Base-by-base conservation (phyloP, 257 asterid species). In the Gentiana macrophylla region DNA sequence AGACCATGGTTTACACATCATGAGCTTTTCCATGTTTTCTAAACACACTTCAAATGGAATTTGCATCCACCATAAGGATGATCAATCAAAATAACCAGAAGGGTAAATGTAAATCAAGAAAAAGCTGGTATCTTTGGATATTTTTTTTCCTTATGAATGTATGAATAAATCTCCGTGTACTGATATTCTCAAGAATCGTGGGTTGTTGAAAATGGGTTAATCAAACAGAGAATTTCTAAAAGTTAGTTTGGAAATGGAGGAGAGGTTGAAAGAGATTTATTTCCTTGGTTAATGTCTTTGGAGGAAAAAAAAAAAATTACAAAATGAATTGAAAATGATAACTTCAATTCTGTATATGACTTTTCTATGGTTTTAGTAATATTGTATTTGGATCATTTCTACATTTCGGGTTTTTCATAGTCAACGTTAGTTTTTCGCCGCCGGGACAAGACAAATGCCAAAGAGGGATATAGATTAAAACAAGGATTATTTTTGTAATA, bases 1-100 rank as follows among this genome's bases (percentile, higher is more conserved):
- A 33, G 84, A 81, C 86, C 95, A 76, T 35, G 91, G 72, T 75
- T 80, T 79, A 94, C 95, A 86, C 64, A 74, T 81, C 69, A 78
- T 81, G 88, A 86, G 74, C 78, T 68, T 83, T 55, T 77, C 89
- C 89, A 83, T 86, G 34, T 44, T 45, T 12, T 15, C 35, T 41
- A 5, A 15, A 41, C 33, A 12, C 43, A 41, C 9, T n/a, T 41
- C 51, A 62, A 49, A 32, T 45, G 44, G 34, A 44, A 34, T 33
- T 38, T 32, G 4, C 1, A 47, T 32, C 37, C 38, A 35, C 63
- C 49, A 1, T 24, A 49, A 45, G 6, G 8, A 45, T 38, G 35
- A 13, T 45, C 9, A 35, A 57, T 33, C 12, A 8, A 57, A 57
- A 7, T 5, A 55, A 5, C 3, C 10, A 49, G 36, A 51, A 57